Evolutionary conservation across 805 yeast genomes (phyloP).

Genomic region (Wickerhamiella kazuoi): DNA sequence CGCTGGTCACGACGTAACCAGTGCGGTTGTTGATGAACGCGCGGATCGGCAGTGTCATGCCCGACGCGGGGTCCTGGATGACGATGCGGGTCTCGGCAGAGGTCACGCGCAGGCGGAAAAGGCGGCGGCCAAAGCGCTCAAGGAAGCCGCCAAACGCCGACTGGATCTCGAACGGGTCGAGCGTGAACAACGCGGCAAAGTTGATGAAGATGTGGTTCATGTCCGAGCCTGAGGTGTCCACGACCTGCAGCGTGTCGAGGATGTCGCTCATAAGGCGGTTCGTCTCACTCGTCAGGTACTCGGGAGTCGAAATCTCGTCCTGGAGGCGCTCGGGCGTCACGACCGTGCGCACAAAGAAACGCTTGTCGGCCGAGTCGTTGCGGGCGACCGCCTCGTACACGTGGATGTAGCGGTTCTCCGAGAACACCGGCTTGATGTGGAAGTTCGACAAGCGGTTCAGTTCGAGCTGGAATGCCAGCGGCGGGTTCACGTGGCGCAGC

Average conservation of each 20-base stretch:
- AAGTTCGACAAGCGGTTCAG: conserved; percentile 87
- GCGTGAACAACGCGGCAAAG: conserved; percentile 88
- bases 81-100: conserved; percentile 95
- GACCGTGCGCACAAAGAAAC: conserved; percentile 94
- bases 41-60: conserved; percentile 85
- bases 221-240: conserved; percentile 88
- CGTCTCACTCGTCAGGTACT: conserved; percentile 89
- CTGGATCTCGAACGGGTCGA: conserved; percentile 89
- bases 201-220: conserved; percentile 93
- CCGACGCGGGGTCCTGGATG: conserved; percentile 76
- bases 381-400: conserved; percentile 94
- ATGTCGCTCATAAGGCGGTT: conserved; percentile 92
- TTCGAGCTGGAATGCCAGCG: conserved; percentile 93
- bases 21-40: conserved; percentile 93
- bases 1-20: conserved; percentile 93
- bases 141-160: conserved; percentile 95
- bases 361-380: conserved; percentile 80
- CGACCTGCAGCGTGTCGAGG: conserved; percentile 82
- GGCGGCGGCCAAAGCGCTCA: conserved; percentile 91
- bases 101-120: conserved; percentile 91
- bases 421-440: conserved; percentile 82
- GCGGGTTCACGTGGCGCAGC: conserved; percentile 96
- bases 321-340: conserved; percentile 90
- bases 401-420: conserved; percentile 93
- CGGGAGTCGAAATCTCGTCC: conserved; percentile 83